A percentile compares a stretch with the other conserved stretches of the same genome.
Evolutionary conservation across 345 rosid genomes (phyloP).

Genomic region (Populus euphratica): DNA sequence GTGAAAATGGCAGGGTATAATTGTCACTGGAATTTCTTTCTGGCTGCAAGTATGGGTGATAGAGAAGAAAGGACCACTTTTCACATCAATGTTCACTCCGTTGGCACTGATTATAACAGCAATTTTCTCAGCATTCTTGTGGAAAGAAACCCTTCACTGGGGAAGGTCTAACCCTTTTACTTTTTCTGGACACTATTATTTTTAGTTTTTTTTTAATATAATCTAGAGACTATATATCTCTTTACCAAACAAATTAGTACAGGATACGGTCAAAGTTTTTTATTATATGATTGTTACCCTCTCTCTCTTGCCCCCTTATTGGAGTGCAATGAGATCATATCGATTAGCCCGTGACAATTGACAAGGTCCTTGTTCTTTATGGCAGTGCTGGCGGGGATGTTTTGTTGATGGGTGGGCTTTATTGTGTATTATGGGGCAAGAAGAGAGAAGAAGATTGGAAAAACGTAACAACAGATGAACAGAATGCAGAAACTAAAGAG

Average conservation of each 20-base stretch:
- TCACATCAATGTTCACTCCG: conserved; percentile 74
- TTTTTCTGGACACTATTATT: too few relatives aligned
- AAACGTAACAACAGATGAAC: conserved; percentile 5
- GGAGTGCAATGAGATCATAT: neutral
- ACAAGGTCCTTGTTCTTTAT: neutral
- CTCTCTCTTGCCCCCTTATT: neutral
- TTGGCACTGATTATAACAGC: conserved; percentile 70
- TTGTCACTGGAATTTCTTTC: conserved; percentile 64
- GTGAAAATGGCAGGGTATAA: conserved; percentile 53
- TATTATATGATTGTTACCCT: neutral
- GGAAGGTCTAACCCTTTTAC: conserved; percentile 48
- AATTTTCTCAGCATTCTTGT: conserved; percentile 56
- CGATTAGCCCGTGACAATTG: neutral
- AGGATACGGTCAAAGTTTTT: neutral
- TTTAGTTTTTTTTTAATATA: too few relatives aligned
- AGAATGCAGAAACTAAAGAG: conserved; percentile 29
- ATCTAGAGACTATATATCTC: too few relatives aligned
- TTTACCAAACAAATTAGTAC: neutral
- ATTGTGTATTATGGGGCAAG: conserved; percentile 82
- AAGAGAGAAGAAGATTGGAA: conserved; percentile 52
- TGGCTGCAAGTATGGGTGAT: conserved; percentile 88
- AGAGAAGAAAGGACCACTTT: conserved; percentile 86
- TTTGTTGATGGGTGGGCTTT: conserved; percentile 72
- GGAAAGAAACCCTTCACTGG: conserved; percentile 63
- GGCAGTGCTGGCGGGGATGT: conserved; percentile 70